Evolutionary conservation across 1,139 yeast species (phyloP).

Genomic region (Suhomyces terraborum): DNA sequence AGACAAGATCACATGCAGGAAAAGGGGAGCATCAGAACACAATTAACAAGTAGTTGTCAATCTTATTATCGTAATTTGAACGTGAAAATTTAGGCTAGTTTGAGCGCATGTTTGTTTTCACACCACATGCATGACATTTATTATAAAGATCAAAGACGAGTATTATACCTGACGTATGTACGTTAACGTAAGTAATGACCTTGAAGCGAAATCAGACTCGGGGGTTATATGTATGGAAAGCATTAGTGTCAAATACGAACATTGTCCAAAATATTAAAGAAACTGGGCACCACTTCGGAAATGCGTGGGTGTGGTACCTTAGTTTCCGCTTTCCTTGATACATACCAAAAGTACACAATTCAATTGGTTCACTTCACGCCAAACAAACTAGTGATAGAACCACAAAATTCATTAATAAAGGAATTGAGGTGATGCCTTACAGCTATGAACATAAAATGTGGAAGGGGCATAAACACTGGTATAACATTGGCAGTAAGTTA

Average conservation of each 20-base stretch:
- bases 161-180: not conserved
- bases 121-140: constrained; percentile 1
- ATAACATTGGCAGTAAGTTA: constrained; percentile 1
- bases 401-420: not conserved
- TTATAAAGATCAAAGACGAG: not conserved
- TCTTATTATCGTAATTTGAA: constrained; percentile 5
- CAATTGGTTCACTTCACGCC: not conserved
- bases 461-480: constrained; percentile 4
- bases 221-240: not conserved
- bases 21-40: not conserved
- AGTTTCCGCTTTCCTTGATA: constrained; percentile 4
- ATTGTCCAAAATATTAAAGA: not conserved
- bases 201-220: not conserved
- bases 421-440: constrained; percentile 2
- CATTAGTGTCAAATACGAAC: too few relatives aligned
- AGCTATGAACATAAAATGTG: constrained; percentile 2
- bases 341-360: not conserved
- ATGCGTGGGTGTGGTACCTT: constrained; percentile 3
- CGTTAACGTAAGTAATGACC: not conserved
- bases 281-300: not conserved
- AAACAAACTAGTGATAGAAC: not conserved
- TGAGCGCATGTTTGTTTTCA: constrained; percentile 1
- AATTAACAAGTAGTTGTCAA: not conserved
- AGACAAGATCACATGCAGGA: constrained; percentile 2
- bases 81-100: constrained; percentile 1